phyloP scores from a whole-genome alignment of 2,329 filamentous ascomycete genomes.

The Colletotrichum tropicale region DNA sequence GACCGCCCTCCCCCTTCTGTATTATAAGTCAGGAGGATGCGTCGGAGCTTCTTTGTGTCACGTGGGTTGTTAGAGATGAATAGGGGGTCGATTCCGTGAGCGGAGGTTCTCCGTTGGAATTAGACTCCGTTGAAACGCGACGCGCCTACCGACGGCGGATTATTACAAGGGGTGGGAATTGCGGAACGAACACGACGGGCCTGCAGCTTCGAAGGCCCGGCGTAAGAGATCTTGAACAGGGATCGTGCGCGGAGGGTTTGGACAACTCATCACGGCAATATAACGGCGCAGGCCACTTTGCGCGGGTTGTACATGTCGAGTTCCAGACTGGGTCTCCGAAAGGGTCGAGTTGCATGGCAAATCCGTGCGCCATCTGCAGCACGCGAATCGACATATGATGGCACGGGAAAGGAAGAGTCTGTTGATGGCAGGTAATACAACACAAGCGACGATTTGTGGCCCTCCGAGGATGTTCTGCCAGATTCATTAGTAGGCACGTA shows the following conservation, averaged over 20 bases:
- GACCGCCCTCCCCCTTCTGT: conserved; percentile 3
- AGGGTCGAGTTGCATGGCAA: conserved; percentile 11
- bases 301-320: background rate
- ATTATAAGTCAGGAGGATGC: background rate
- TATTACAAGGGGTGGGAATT: background rate
- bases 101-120: background rate
- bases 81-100: background rate
- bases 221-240: conserved; percentile 11
- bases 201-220: conserved; percentile 4
- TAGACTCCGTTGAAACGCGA: background rate
- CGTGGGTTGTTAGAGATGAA: background rate
- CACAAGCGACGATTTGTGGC: background rate
- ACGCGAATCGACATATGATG: background rate
- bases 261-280: conserved; percentile 19
- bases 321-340: background rate
- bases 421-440: conserved; percentile 3
- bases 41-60: background rate
- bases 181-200: conserved; percentile 4
- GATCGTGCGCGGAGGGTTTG: conserved; percentile 4
- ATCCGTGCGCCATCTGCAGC: conserved; percentile 8
- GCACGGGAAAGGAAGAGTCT: background rate
- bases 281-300: background rate
- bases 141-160: background rate
- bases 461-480: background rate
- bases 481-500: background rate